These are phyloP conservation scores for Inga leiocalycina DNA, from an alignment of 306 rosid genomes.

Conservation along the genomic window DNA sequence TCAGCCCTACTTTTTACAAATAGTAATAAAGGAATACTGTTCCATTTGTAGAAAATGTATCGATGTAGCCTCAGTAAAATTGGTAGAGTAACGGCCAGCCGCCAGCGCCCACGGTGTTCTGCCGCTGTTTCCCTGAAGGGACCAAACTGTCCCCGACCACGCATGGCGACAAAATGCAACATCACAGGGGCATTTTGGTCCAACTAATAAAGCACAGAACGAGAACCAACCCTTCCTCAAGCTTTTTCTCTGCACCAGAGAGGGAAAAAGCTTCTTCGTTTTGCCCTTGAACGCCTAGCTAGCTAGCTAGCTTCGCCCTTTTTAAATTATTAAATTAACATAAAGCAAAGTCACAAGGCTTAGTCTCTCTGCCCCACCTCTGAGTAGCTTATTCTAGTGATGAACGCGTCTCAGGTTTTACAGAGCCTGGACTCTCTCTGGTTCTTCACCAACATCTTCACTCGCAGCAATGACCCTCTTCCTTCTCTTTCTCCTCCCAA, in stretches of 20 bases:
- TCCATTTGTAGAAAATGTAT: background rate
- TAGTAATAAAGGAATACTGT: background rate
- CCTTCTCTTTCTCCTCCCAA: background rate
- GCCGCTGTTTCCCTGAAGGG: background rate
- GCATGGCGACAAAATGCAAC: background rate
- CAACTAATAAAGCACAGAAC: background rate
- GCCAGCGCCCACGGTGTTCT: constrained; percentile 6
- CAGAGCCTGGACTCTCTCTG: constrained; percentile 62
- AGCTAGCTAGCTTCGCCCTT: background rate
- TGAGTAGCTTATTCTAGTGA: constrained; percentile 20
- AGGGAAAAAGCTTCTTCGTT: constrained; percentile 3
- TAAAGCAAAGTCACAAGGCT: background rate
- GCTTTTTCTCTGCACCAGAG: background rate
- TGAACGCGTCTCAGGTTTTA: constrained; percentile 47
- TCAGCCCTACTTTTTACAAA: too few relatives aligned
- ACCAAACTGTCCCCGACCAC: background rate
- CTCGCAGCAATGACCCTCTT: background rate
- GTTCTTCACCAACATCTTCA: constrained; percentile 61
- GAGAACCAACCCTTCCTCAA: background rate
- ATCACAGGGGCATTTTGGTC: constrained; percentile 2
- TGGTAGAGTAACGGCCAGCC: background rate
- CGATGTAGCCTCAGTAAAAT: background rate
- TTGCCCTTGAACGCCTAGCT: background rate
- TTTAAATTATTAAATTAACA: background rate
- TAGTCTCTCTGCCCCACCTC: background rate